Percentiles rank a stretch among this genome's conserved stretches.
phyloP scores from a whole-genome alignment of 768 basidiomycete species.

The Phallus indusiatus region DNA sequence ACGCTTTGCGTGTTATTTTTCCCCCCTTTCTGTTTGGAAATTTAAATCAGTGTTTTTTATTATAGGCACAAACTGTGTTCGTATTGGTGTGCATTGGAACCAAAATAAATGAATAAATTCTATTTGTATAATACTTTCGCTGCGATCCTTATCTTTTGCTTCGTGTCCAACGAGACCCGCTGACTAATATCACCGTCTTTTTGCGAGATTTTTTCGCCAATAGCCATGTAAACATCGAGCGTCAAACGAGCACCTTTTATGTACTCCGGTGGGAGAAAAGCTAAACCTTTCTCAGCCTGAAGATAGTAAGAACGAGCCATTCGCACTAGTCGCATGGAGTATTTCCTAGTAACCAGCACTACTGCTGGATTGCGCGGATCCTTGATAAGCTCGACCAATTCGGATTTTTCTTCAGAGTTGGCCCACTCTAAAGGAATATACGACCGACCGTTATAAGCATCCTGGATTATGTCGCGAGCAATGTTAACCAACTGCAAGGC shows the following conservation, averaged over 20 bases:
- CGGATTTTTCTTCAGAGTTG: neutral
- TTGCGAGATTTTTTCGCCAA: neutral
- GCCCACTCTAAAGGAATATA: conserved; percentile 11
- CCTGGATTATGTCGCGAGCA: conserved; percentile 10
- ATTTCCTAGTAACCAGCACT: neutral
- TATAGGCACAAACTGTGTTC: neutral
- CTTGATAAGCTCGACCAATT: neutral
- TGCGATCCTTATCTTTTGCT: neutral
- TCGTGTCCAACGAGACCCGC: neutral
- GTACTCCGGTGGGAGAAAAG: neutral
- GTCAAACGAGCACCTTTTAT: neutral
- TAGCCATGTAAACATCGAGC: neutral
- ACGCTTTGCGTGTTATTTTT: neutral
- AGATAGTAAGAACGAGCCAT: neutral
- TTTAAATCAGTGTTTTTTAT: neutral
- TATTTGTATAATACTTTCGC: neutral
- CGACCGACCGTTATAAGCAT: conserved; percentile 7
- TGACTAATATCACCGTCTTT: neutral
- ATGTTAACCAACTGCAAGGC: conserved; percentile 14
- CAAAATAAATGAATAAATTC: neutral
- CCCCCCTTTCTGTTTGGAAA: neutral
- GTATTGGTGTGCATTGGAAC: neutral
- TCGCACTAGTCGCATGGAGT: neutral
- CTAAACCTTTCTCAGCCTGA: neutral
- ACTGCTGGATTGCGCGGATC: neutral